Percentiles rank a stretch among this genome's conserved stretches.
Evolutionary conservation across 2,329 filamentous ascomycete species (phyloP).

Genomic region (Pleurostoma richardsiae): DNA sequence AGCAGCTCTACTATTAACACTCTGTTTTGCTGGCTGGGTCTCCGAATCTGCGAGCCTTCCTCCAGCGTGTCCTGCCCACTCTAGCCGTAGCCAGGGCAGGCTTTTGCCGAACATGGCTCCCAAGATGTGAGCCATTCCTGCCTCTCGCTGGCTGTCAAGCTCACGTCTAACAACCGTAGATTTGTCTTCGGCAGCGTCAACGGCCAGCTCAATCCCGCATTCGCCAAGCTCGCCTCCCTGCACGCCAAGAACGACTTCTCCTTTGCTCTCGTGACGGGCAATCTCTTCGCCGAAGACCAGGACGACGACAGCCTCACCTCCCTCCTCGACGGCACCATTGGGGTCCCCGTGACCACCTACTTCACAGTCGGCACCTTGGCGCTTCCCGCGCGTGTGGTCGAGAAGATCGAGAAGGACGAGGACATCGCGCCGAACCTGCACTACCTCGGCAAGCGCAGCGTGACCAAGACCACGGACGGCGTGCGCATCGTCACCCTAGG

Average conservation of each 20-base stretch:
- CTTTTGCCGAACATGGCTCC: too few species aligned
- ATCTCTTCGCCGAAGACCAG: constrained; percentile 66
- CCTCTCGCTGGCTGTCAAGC: too few species aligned
- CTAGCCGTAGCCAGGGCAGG: too few species aligned
- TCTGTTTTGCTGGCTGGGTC: too few species aligned
- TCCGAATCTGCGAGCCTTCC: too few species aligned
- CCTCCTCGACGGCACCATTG: constrained; percentile 67
- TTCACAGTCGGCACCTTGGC: constrained; percentile 74
- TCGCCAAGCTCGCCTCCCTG: constrained; percentile 73
- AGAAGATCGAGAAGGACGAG: constrained; percentile 68
- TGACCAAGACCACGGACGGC: constrained; percentile 85
- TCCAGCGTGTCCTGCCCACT: too few species aligned
- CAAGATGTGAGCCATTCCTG: too few species aligned
- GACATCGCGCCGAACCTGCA: constrained; percentile 86
- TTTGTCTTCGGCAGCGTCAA: constrained; percentile 81
- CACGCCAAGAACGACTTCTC: constrained; percentile 86
- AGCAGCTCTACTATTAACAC: too few species aligned
- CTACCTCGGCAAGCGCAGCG: constrained; percentile 81
- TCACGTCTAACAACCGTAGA: constrained; percentile 31
- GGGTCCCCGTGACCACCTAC: constrained; percentile 79
- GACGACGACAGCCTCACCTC: constrained; percentile 54
- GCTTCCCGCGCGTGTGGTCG: constrained; percentile 66
- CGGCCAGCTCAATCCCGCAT: constrained; percentile 69
- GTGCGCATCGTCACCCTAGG: constrained; percentile 84
- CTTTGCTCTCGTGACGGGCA: constrained; percentile 77